Conservation (phyloP, 768 basidiomycete genomes). For the Pleurotus sapidus region DNA sequence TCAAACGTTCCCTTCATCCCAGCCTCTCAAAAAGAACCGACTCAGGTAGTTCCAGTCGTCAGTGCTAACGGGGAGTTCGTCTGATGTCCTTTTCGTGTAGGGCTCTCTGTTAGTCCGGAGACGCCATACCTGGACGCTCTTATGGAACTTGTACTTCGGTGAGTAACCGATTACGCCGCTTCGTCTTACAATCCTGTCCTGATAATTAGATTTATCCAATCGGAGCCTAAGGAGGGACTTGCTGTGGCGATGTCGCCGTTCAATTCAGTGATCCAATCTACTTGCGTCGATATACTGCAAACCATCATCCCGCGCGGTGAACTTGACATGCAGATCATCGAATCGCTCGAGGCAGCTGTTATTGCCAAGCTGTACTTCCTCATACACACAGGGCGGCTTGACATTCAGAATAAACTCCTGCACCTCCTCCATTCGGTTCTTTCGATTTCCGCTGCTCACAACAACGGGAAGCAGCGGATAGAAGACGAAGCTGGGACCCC, state of each 20-base stretch:
- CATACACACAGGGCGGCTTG: conserved; percentile 66
- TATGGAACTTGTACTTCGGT: conserved; percentile 74
- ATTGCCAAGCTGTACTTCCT: conserved; percentile 74
- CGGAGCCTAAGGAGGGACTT: conserved; percentile 61
- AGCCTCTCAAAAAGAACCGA: conserved; percentile 63
- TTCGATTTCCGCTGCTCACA: conserved; percentile 50
- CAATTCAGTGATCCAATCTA: conserved; percentile 69
- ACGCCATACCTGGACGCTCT: conserved; percentile 76
- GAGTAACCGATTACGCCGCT: conserved; percentile 15
- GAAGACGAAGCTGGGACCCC: conserved; percentile 28
- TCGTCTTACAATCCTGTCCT: neutral
- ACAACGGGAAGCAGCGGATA: conserved; percentile 18
- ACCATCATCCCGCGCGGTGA: conserved; percentile 81
- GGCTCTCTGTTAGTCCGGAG: conserved; percentile 39
- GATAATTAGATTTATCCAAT: conserved; percentile 62
- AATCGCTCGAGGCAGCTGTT: conserved; percentile 66
- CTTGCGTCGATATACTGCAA: conserved; percentile 80
- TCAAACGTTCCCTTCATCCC: conserved; percentile 64
- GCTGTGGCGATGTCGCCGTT: conserved; percentile 52
- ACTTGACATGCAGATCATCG: conserved; percentile 54
- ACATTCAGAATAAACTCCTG: conserved; percentile 91
- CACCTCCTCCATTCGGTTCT: conserved; percentile 88
- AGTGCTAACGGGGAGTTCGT: neutral
- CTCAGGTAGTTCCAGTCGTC: conserved; percentile 37
- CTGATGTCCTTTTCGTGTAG: conserved; percentile 20